Percentiles rank a stretch among this genome's conserved stretches.
Evolutionary conservation across 805 yeast species (phyloP).

Genomic region (Jamesozyma spencerorum): DNA sequence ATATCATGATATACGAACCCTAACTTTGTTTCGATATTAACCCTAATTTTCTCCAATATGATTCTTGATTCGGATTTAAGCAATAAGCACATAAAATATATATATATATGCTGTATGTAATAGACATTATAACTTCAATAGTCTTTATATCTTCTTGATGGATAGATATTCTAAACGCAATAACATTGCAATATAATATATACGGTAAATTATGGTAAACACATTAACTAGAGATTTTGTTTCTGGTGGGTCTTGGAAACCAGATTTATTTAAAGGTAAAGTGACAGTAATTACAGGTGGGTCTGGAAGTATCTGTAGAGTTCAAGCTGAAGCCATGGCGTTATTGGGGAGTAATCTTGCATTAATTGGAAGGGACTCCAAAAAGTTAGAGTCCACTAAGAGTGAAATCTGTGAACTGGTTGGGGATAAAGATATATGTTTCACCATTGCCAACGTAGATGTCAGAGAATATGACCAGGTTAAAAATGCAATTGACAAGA

Average conservation of each 20-base stretch:
- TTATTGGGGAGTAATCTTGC: slow-evolving; percentile 80
- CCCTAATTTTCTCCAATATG: no score
- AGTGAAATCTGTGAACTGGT: slow-evolving; percentile 45
- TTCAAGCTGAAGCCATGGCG: slow-evolving; percentile 78
- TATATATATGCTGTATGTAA: no score
- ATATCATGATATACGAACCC: no score
- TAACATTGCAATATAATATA: not conserved
- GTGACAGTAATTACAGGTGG: slow-evolving; percentile 93
- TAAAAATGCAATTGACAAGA: slow-evolving; percentile 49
- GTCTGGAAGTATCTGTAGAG: slow-evolving; percentile 90
- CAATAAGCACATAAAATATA: no score
- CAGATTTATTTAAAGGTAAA: slow-evolving; percentile 67
- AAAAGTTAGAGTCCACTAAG: slow-evolving; percentile 61
- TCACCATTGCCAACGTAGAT: slow-evolving; percentile 67
- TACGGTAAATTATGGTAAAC: slow-evolving; percentile 15
- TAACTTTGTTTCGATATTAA: no score
- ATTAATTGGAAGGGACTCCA: slow-evolving; percentile 67
- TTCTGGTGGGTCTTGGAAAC: slow-evolving; percentile 35
- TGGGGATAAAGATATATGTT: slow-evolving; percentile 36
- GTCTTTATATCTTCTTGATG: no score
- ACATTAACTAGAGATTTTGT: slow-evolving; percentile 26
- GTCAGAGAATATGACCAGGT: slow-evolving; percentile 64
- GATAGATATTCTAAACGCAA: no score
- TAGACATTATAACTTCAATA: no score
- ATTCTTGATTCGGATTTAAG: no score